Base-by-base conservation (phyloP, 2,329 filamentous ascomycete species). In the Fonsecaea monophora region DNA sequence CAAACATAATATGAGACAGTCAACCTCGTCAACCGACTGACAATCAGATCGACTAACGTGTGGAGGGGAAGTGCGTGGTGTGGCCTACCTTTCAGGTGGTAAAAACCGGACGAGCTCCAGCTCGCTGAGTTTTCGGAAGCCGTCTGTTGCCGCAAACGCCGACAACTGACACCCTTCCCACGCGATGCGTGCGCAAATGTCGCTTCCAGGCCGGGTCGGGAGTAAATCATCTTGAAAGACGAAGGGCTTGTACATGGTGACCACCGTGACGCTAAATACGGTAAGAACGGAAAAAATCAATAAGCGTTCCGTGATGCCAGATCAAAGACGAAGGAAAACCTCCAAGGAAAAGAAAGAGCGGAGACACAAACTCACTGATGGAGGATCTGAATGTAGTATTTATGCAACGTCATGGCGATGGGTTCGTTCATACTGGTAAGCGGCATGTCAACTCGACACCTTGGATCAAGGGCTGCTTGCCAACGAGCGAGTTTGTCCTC, bases 211-310 rank as follows among this genome's bases (percentile, higher is more conserved):
- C 18, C 15, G n/a, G 12, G 56, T 60, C 18, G 56, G 55, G n/a
- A 55, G 38, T 10, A 54, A 7, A 21, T 35, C 56, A n/a, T 37
- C 56, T 30, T 60, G 55, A 56, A 65, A 65, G 38, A 65, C 38
- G 35, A 65, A 60, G 7, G 62, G 62, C 35, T 60, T 65, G 57
- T 65, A 65, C 32, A 65, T 18, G n/a, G 56, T 54, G 10, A 65
- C 60, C 12, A 55, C 38, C 7, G 57, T 60, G 21, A 65, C 62
- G 5, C 62, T 65, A 15, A 21, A 42, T 4, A 34, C 21, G 15
- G 40, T 13, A 21, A 50, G 2, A 50, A 50, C 3, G 45, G 15
- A 1, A 25, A 25, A 18, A 25, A 18, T 9, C 18, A 21, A 21
- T 59, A 9, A 59, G 56, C 56, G 34, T 10, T 50, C 45, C 21